Base-by-base conservation (phyloP, 495 filamentous ascomycete species). In the Daldinia decipiens region DNA sequence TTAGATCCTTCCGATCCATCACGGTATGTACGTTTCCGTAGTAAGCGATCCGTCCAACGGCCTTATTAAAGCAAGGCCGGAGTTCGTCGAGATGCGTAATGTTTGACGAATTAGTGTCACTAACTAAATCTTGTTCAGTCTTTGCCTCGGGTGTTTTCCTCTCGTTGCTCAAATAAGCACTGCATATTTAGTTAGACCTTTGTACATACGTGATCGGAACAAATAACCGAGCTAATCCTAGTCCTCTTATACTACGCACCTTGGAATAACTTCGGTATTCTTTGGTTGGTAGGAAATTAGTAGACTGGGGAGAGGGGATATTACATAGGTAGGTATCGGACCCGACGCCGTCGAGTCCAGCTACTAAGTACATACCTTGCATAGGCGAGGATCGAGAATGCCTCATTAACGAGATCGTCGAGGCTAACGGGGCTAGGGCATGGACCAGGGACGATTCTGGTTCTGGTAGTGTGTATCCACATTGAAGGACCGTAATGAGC, bases 1-100 rank as follows among this genome's bases (percentile, higher is more conserved):
- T 31, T 43, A 64, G 63, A 67, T 71, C 63, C 50, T 55, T 63
- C 63, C 69, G 69, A 64, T n/a, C 63, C 63, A 71, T 71, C 69
- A 59, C 58, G 43, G 60, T 59, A 63, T 63, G 52, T n/a, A 47
- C 43, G 19, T 47, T 47, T 47, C 43, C 43, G 43, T 47, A 47
- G 43, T 47, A 47, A 47, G 43, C 43, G 43, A 11, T 47, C 43
- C 43, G 43, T 47, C 24, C 19, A 47, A 47, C 43, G 43, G 43
- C 19, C 43, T 47, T 47, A 24, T 47, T 21, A 47, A 24, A 47
- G 43, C 43, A 47, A 47, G 43, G 43, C 43, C 43, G 43, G 43
- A 47, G 19, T 47, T 47, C 43, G 19, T 47, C 43, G 43, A 47
- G 8, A 47, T 47, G 43, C 21, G 43, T 21, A 24, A 47, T 47